Evolutionary conservation across 495 filamentous ascomycete genomes (phyloP), one percentile per base, ranked within the genome.

Genomic region (Trichoderma parareesei): DNA sequence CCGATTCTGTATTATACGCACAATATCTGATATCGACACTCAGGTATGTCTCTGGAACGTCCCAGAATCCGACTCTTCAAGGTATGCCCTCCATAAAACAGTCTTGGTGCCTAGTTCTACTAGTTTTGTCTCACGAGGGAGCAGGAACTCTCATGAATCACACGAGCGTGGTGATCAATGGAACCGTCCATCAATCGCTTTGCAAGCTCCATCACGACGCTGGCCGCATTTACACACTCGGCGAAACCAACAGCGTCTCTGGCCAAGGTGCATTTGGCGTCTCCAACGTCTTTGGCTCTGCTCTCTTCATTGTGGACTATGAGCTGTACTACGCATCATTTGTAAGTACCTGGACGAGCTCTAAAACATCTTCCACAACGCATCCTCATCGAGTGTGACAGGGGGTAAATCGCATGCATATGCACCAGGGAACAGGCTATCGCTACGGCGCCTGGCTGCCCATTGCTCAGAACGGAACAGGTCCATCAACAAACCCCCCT

Each of bases 71-170:
- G 4, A 35, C 53, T 57, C 53, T 57, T 10, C 53, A 57, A 57
- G 53, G 53, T 37, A 37, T 7, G 14, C 0, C 53, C 0, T 35
- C 16, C 27, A 48, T n/a, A 6, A 7, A 20, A 4, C 16, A 6
- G 13, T 18, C 20, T n/a, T 49, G 3, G 4, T n/a, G 8, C 7
- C n/a, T 2, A 49, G 18, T 41, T 27, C 27, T 27, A 27, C 27
- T 27, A 27, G 27, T 27, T 5, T 16, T 46, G n/a, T 6, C 13
- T n/a, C 6, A 46, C 16, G 27, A 20, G 2, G 18, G n/a, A 57
- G 7, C 53, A 57, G 53, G 53, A 20, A 57, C 53, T 16, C 53
- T 57, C 53, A 57, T 57, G 53, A 57, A 57, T 16, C 53, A 57
- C 53, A 57, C 53, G 37, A 57, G 53, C 5, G 53, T 57, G 18